Conservation (phyloP, 352 stramenopile genomes). For the Pythium guiyangense region DNA sequence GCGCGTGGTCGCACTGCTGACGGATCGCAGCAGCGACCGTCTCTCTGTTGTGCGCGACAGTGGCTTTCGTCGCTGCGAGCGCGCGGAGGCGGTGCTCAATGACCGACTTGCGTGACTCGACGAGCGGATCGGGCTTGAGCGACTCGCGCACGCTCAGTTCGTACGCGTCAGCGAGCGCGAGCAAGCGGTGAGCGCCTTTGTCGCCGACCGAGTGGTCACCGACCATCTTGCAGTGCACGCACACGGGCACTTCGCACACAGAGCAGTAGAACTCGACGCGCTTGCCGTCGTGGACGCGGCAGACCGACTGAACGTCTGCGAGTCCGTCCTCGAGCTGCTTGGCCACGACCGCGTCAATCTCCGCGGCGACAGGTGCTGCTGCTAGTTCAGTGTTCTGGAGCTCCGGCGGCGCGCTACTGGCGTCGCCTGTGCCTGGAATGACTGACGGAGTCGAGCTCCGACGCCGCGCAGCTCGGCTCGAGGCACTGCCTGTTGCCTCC, state of each 20-base stretch:
- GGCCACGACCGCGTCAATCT: slow-evolving; percentile 28
- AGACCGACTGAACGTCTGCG: slow-evolving; percentile 25
- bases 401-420: neutral
- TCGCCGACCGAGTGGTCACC: slow-evolving; percentile 77
- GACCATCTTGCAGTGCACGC: slow-evolving; percentile 80
- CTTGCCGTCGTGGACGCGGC: slow-evolving; percentile 42
- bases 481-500: neutral
- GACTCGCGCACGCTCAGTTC: slow-evolving; percentile 62
- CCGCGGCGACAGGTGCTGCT: neutral
- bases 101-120: slow-evolving; percentile 58
- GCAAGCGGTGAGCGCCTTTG: slow-evolving; percentile 61
- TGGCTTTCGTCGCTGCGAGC: slow-evolving; percentile 27
- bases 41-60: slow-evolving; percentile 34
- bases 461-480: slow-evolving; percentile 19
- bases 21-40: slow-evolving; percentile 45
- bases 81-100: slow-evolving; percentile 54
- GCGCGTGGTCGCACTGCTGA: slow-evolving; percentile 40
- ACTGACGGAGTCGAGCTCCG: slow-evolving; percentile 29
- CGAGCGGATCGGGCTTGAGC: slow-evolving; percentile 49
- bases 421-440: neutral
- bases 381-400: too few species aligned
- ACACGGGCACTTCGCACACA: slow-evolving; percentile 52
- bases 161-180: slow-evolving; percentile 64
- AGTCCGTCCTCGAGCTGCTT: slow-evolving; percentile 49
- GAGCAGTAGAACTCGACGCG: slow-evolving; percentile 78